These are phyloP conservation scores for Epicoccum sorghinum DNA, from an alignment of 2,329 filamentous ascomycete genomes.

Conservation along the genomic window DNA sequence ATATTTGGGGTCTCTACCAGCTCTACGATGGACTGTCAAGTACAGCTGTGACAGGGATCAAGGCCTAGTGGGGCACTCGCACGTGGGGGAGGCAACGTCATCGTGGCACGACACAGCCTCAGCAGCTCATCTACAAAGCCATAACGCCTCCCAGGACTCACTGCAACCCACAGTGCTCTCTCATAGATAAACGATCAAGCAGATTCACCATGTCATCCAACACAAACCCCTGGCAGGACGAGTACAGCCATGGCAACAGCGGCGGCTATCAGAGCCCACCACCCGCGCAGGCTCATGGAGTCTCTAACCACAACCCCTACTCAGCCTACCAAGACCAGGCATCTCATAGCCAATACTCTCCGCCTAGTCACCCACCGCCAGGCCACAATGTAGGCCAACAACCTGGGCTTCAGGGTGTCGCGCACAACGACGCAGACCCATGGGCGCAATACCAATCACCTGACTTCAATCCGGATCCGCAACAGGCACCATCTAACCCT, in stretches of 20 bases:
- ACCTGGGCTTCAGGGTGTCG: not conserved
- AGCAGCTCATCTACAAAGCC: conserved; percentile 15
- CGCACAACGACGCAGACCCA: conserved; percentile 9
- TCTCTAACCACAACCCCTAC: conserved; percentile 28
- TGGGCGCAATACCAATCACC: conserved; percentile 18
- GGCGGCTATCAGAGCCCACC: conserved; percentile 22
- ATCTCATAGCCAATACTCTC: conserved; percentile 5
- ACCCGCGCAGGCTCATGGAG: conserved; percentile 12
- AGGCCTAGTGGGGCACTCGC: conserved; percentile 18
- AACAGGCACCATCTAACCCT: conserved; percentile 9
- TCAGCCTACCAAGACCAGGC: conserved; percentile 29
- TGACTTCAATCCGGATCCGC: conserved; percentile 13
- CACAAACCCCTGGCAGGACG: conserved; percentile 32
- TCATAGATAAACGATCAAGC: not conserved
- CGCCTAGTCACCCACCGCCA: conserved; percentile 12
- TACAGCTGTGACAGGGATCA: not conserved
- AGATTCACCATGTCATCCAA: conserved; percentile 24
- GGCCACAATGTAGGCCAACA: conserved; percentile 4
- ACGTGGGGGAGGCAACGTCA: conserved; percentile 25
- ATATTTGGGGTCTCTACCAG: too few species aligned
- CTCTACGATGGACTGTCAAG: too few species aligned
- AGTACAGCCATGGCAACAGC: conserved; percentile 18
- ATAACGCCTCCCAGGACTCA: conserved; percentile 1
- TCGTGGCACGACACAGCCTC: conserved; percentile 25
- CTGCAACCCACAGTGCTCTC: not conserved